Evolutionary conservation across 177 flowering plant genomes (phyloP), one percentile per base, ranked within the genome.

Genomic region (Vitis hybrid): DNA sequence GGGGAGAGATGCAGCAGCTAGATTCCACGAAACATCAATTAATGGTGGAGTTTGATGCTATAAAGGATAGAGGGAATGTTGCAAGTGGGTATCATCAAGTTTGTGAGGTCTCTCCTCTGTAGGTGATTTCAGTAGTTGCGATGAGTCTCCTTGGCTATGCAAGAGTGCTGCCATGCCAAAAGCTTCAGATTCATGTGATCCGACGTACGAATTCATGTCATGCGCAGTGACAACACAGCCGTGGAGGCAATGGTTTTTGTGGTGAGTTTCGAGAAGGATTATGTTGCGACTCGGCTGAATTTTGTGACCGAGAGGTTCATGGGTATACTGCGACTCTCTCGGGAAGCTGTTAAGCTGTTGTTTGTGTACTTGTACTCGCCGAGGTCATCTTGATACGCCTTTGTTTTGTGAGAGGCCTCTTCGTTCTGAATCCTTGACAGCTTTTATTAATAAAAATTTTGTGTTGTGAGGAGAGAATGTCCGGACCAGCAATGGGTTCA

Each of bases 351-450:
- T 65, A 91, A 90, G 88, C 76, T 95, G 59, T 66, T 95, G 80
- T 95, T 93, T 71, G 97, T 95, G 61, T 95, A 95, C 67, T 78
- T 95, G 80, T 98, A 95, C 72, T 95, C 99, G 15, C 97, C 98
- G 15, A 19, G 99, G 91, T 57, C 99, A 95, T 72, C 91, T 88
- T 8, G 98, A 95, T 71, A 90, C 99, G 46, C 91, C 88, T 0
- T 52, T 30, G 17, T 95, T 95, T 73, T 91, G 97, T 56, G 85
- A 81, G 73, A 63, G 84, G 77, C 90, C 92, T 46, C 64, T 95
- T 75, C 90, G 98, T 74, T 77, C 88, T 2, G 91, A 89, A 56
- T 71, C 71, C 0, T 10, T 95, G 56, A 75, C 83, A 7, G 88
- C 88, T 0, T 93, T 93, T 76, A 78, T 95, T 64, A 95, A 95